Conservation (phyloP, 768 basidiomycete genomes). For the Hydnomerulius pinastri region DNA sequence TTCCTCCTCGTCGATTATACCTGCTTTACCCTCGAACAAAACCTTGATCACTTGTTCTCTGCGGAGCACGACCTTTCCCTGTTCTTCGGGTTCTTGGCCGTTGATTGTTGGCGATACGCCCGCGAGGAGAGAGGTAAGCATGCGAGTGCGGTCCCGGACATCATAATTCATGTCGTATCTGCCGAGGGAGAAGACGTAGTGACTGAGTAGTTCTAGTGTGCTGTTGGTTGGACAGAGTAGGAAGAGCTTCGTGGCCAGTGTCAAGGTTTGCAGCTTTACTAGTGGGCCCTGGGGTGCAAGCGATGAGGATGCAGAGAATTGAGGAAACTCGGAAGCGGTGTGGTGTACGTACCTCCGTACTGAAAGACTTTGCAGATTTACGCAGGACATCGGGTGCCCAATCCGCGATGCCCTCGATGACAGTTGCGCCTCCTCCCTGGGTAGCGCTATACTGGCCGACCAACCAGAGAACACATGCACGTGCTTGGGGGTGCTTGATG, state of each 20-base stretch:
- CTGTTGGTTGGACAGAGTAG: slow-evolving; percentile 60
- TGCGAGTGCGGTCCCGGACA: slow-evolving; percentile 86
- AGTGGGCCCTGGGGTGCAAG: slow-evolving; percentile 44
- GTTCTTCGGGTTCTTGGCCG: slow-evolving; percentile 44
- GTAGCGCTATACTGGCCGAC: slow-evolving; percentile 82
- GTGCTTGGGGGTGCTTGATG: slow-evolving; percentile 76
- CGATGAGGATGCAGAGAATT: not conserved
- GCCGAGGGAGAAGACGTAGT: slow-evolving; percentile 81
- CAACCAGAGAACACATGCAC: slow-evolving; percentile 90
- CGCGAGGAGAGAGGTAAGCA: slow-evolving; percentile 68
- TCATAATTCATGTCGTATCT: slow-evolving; percentile 89
- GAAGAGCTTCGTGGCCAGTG: slow-evolving; percentile 83
- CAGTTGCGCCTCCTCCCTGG: slow-evolving; percentile 28
- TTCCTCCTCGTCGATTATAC: slow-evolving; percentile 42
- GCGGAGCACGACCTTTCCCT: slow-evolving; percentile 75
- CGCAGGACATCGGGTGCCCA: slow-evolving; percentile 92
- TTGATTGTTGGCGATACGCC: slow-evolving; percentile 47
- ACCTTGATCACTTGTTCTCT: slow-evolving; percentile 81
- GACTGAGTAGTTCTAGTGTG: slow-evolving; percentile 54
- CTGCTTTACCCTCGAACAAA: slow-evolving; percentile 74
- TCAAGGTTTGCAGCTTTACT: slow-evolving; percentile 84
- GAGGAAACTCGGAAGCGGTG: not conserved
- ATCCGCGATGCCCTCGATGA: slow-evolving; percentile 59
- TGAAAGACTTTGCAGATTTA: slow-evolving; percentile 74
- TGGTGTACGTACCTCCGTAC: slow-evolving; percentile 55